Percentiles rank a stretch among this genome's conserved stretches.
These are phyloP conservation scores for Kurtzmaniella natalensis DNA, from an alignment of 1,139 yeast genomes.

Conservation along the genomic window DNA sequence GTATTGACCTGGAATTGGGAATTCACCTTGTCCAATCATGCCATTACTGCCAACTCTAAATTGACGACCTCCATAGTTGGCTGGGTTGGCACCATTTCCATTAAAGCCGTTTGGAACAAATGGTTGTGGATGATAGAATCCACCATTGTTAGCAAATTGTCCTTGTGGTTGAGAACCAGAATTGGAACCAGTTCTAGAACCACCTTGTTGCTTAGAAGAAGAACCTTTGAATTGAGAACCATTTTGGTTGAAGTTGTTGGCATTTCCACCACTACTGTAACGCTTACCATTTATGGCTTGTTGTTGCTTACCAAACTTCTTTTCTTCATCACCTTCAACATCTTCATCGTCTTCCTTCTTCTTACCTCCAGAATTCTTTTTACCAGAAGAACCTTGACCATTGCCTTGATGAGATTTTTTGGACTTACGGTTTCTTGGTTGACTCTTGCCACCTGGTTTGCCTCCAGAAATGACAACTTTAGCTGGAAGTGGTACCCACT, in stretches of 20 bases:
- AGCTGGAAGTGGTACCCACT: conserved; percentile 88
- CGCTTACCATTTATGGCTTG: conserved; percentile 16
- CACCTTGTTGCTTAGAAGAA: conserved; percentile 4
- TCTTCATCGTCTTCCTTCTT: conserved; percentile 7
- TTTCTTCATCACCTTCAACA: conserved; percentile 2
- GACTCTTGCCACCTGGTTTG: conserved; percentile 18
- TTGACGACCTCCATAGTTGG: too few species aligned
- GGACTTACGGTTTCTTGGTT: conserved; percentile 32
- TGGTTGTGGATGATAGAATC: conserved; percentile 24
- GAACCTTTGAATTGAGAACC: conserved; percentile 2
- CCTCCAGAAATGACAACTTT: conserved; percentile 53
- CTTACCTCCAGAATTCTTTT: conserved; percentile 3
- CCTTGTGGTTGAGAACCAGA: conserved; percentile 12
- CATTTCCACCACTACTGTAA: conserved; percentile 13
- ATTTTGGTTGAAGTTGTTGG: conserved; percentile 14
- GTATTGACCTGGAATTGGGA: not conserved
- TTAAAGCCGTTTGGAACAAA: conserved; percentile 14
- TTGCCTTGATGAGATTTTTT: conserved; percentile 15
- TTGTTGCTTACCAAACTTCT: conserved; percentile 9
- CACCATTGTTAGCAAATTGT: conserved; percentile 11
- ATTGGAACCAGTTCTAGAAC: conserved; percentile 3
- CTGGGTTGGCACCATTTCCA: too few species aligned
- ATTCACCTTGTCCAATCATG: conserved; percentile 1
- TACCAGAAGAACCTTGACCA: not conserved
- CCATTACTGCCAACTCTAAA: conserved; percentile 1